Evolutionary conservation across 768 basidiomycete species (phyloP).

Genomic region (Crucibulum laeve): DNA sequence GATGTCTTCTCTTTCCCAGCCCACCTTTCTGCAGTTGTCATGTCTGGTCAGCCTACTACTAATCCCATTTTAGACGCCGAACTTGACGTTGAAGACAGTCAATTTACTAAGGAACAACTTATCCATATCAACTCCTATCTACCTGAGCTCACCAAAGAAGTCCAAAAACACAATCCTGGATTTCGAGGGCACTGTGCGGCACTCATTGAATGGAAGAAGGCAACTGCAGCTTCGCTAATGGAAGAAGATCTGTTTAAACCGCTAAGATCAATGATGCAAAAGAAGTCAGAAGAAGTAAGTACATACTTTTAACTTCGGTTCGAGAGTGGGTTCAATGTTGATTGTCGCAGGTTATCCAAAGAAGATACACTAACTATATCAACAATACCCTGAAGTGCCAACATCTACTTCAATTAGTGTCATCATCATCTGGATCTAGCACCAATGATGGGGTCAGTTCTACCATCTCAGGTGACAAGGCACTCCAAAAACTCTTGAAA

Average conservation of each 20-base stretch:
- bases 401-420: no score
- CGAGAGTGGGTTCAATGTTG: background rate
- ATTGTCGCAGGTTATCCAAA: background rate
- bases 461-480: background rate
- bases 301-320: background rate
- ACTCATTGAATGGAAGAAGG: background rate
- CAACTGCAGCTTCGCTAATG: background rate
- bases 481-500: background rate
- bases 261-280: background rate
- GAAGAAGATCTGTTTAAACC: background rate
- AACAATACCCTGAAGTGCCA: background rate
- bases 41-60: no score
- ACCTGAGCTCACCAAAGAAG: background rate
- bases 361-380: background rate
- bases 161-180: background rate
- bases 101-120: background rate
- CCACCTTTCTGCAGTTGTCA: no score
- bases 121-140: background rate
- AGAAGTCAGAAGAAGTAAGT: background rate
- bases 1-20: no score
- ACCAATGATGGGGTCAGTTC: background rate
- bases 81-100: no score
- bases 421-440: no score
- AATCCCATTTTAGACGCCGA: no score
- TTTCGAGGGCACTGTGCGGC: background rate